Evolutionary conservation across 257 asterid species (phyloP), one percentile per base, ranked within the genome.

Genomic region (Avicennia marina): DNA sequence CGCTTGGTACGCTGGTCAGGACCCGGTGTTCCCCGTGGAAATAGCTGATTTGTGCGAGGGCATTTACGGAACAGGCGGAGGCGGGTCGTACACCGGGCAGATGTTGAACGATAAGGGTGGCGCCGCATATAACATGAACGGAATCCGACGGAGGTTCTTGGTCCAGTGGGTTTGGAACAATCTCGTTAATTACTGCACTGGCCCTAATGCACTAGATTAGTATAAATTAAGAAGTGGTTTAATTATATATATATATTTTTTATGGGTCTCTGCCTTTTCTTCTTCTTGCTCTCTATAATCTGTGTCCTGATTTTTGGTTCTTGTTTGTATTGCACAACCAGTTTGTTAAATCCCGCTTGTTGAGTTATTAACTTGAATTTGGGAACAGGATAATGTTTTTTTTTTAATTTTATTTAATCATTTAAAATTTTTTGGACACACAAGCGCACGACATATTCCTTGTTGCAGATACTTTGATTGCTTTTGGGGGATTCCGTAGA

Each of bases 11-110:
- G 93, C 93, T 11, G 93, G 93, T 53, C 62, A 64, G 63, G 93
- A 83, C 80, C 93, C 88, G 56, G 62, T 72, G 53, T 71, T 69
- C 2, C 89, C 93, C 15, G 93, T 83, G 31, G 93, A 83, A 67
- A 78, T 83, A 13, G 93, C 89, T 38, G 93, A 83, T 71, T 78
- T 83, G 26, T 83, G 93, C 32, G 88, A 80, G 81, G 93, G 93
- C 10, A 83, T 83, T 45, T 83, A 83, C 11, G 93, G 93, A 7
- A 83, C 93, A 0, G 89, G 89, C 0, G 93, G 93, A 0, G 93
- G 93, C 0, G 93, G 93, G 4, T 83, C 93, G 19, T 83, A 80
- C 54, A 78, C 93, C 0, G 93, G 93, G 10, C 93, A 83, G 51
- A 80, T 83, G 93, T 50, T 80, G 62, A 80, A 63, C 80, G 84